These are phyloP conservation scores for Heliosperma pusillum DNA, from an alignment of 148 eudicot genomes.

Conservation along the genomic window DNA sequence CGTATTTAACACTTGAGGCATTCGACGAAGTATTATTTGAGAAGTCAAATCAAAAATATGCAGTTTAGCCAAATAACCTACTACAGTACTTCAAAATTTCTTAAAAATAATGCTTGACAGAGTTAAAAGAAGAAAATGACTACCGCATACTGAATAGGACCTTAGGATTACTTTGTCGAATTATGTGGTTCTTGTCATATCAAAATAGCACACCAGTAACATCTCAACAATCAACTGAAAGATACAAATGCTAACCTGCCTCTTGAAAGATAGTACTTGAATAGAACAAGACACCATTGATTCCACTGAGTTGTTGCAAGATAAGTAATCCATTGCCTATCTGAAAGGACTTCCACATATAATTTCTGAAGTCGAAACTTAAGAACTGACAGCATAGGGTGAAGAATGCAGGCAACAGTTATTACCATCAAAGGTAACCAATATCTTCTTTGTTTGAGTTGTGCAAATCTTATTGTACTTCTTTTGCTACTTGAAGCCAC, in stretches of 20 bases:
- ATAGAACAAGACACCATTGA: conserved; percentile 87
- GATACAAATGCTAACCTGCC: conserved; percentile 56
- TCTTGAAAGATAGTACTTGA: conserved; percentile 74
- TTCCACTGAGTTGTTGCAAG: conserved; percentile 86
- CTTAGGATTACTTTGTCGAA: not conserved
- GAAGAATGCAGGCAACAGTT: not conserved
- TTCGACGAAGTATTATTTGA: not conserved
- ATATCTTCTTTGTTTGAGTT: conserved; percentile 77
- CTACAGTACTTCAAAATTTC: not conserved
- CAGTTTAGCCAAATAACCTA: not conserved
- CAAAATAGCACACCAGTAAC: not conserved
- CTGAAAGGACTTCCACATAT: conserved; percentile 40
- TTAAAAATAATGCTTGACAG: not conserved
- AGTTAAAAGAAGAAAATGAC: not conserved
- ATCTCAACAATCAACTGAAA: not conserved
- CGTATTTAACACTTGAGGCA: no score
- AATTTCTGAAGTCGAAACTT: conserved; percentile 5
- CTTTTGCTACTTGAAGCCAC: conserved; percentile 81
- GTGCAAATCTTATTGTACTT: conserved; percentile 64
- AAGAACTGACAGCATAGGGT: conserved; percentile 6
- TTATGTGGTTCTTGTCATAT: not conserved
- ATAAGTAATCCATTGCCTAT: conserved; percentile 81
- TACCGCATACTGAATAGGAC: not conserved
- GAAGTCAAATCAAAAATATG: not conserved
- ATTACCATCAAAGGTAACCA: conserved; percentile 94